These are phyloP conservation scores for Gomphus bonarii DNA, from an alignment of 1,284 basidiomycete species.

Conservation along the genomic window DNA sequence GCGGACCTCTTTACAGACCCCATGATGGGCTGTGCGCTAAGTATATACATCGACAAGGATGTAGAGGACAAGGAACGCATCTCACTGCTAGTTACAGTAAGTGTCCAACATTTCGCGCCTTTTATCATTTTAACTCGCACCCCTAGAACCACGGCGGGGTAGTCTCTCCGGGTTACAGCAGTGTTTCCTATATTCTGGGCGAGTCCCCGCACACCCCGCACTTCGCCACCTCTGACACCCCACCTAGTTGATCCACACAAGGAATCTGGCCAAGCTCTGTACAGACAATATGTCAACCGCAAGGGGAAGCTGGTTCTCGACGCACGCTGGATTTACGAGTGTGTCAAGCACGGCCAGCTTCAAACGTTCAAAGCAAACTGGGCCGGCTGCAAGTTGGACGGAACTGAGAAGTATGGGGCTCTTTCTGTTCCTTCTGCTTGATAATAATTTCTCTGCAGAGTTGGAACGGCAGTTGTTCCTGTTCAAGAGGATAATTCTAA, in stretches of 20 bases:
- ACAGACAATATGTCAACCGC: conserved; percentile 63
- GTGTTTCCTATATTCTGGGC: conserved; percentile 69
- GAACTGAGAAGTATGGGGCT: conserved; percentile 48
- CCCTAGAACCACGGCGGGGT: conserved; percentile 62
- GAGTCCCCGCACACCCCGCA: conserved; percentile 18
- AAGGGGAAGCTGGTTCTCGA: conserved; percentile 67
- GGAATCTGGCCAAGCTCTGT: conserved; percentile 69
- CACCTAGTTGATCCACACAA: conserved; percentile 60
- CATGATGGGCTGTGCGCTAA: conserved; percentile 63
- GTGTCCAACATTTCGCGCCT: conserved; percentile 19
- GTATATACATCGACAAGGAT: conserved; percentile 70
- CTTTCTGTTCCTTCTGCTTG: neutral
- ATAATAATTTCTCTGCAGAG: neutral
- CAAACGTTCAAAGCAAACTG: conserved; percentile 66
- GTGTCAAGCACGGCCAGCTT: conserved; percentile 50
- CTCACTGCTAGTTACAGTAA: conserved; percentile 51
- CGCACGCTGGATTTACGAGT: conserved; percentile 63
- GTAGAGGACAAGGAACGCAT: conserved; percentile 57
- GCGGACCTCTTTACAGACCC: conserved; percentile 61
- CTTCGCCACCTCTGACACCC: conserved; percentile 16
- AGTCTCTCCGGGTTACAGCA: conserved; percentile 62
- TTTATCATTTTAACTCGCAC: neutral
- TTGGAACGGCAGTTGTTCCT: conserved; percentile 8
- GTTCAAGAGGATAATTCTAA: conserved; percentile 4
- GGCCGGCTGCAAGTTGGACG: conserved; percentile 69